These are phyloP conservation scores for Teunomyces lycoperdinae DNA, from an alignment of 805 yeast species.

Conservation along the genomic window DNA sequence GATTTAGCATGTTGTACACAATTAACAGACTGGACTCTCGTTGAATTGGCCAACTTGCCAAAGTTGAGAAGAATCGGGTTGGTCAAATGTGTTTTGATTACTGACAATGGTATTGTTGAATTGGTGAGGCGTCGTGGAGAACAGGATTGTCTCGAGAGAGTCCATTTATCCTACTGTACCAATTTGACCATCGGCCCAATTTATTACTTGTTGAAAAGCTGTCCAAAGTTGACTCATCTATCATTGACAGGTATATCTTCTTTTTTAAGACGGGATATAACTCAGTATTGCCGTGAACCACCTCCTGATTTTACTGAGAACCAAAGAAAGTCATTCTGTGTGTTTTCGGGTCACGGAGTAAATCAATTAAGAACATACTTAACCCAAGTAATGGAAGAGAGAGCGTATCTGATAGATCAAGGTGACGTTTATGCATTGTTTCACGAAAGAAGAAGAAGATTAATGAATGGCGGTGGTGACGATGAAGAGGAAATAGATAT, in stretches of 20 bases:
- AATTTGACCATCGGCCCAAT: constrained; percentile 78
- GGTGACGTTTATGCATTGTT: constrained; percentile 28
- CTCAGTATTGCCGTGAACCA: constrained; percentile 84
- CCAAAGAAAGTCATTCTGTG: constrained; percentile 86
- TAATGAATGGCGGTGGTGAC: constrained; percentile 17
- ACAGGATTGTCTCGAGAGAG: constrained; percentile 84
- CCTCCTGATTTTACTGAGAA: constrained; percentile 88
- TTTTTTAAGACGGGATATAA: constrained; percentile 82
- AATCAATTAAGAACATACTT: constrained; percentile 69
- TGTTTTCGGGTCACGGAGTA: constrained; percentile 89
- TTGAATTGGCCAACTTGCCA: constrained; percentile 72
- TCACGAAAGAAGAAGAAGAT: constrained; percentile 27
- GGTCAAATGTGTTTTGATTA: constrained; percentile 85
- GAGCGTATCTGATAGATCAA: constrained; percentile 31
- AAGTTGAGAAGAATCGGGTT: constrained; percentile 86
- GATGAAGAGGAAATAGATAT: constrained; percentile 23
- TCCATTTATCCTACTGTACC: constrained; percentile 89
- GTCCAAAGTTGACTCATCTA: constrained; percentile 85
- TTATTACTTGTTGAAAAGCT: constrained; percentile 65
- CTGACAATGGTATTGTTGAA: constrained; percentile 76
- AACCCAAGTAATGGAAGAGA: constrained; percentile 41
- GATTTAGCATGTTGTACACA: constrained; percentile 94
- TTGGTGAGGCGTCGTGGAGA: constrained; percentile 65
- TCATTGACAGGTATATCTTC: constrained; percentile 89
- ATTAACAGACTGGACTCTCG: constrained; percentile 77